Conservation (phyloP, 1,284 basidiomycete species). For the Microstroma glucosiphilum region DNA sequence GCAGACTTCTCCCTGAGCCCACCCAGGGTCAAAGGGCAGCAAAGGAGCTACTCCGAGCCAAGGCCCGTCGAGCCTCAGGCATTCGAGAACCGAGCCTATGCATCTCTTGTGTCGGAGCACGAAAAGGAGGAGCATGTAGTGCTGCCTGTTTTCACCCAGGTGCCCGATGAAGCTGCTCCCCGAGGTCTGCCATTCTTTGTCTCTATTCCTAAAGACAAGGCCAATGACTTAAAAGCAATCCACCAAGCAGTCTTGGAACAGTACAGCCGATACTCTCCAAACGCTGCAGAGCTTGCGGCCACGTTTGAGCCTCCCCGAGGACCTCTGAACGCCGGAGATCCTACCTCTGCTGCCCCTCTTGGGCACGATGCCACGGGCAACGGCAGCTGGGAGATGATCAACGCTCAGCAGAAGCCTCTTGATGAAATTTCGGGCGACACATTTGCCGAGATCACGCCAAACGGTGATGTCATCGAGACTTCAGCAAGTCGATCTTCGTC, state of each 20-base stretch:
- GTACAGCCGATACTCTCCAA: constrained; percentile 24
- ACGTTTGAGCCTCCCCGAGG: constrained; percentile 13
- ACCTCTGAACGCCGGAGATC: constrained; percentile 26
- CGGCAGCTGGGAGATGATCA: constrained; percentile 30
- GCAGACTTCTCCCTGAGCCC: constrained; percentile 19
- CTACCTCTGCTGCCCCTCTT: constrained; percentile 15
- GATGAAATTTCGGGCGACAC: not conserved
- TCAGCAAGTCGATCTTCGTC: not conserved
- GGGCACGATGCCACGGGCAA: constrained; percentile 5
- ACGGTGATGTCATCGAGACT: not conserved
- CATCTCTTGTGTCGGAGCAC: not conserved
- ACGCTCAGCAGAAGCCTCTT: constrained; percentile 15
- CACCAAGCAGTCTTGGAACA: constrained; percentile 25
- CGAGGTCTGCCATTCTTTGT: constrained; percentile 47
- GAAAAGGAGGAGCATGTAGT: constrained; percentile 25
- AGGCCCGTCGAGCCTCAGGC: not conserved
- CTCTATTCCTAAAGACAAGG: constrained; percentile 24
- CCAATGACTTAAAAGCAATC: constrained; percentile 26
- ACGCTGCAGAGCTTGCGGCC: constrained; percentile 1
- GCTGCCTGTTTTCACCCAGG: constrained; percentile 39
- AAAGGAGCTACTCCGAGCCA: not conserved
- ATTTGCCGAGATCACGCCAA: not conserved
- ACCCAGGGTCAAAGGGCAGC: not conserved
- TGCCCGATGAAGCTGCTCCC: constrained; percentile 14
- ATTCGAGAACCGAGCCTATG: not conserved